phyloP scores from a whole-genome alignment of 2,329 filamentous ascomycete species.

The Akanthomyces uredinophilus region DNA sequence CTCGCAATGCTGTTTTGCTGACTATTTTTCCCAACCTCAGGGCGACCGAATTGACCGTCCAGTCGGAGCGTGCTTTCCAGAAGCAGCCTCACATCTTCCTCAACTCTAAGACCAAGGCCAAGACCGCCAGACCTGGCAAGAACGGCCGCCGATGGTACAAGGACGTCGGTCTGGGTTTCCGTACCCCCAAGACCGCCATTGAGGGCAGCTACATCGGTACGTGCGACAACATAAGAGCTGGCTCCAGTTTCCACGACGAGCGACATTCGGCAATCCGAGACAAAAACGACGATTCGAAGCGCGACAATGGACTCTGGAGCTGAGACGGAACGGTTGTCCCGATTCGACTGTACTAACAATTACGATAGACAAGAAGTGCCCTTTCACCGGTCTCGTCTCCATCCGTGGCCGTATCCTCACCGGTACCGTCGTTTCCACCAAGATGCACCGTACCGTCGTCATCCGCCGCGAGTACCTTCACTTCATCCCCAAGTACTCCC shows the following conservation, averaged over 20 bases:
- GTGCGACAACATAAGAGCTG: constrained; percentile 35
- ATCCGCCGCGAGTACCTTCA: constrained; percentile 99
- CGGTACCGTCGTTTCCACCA: constrained; percentile 98
- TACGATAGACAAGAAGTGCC: constrained; percentile 98
- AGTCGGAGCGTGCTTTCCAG: constrained; percentile 99
- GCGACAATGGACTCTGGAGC: constrained; percentile 8
- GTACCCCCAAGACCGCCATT: constrained; percentile 97
- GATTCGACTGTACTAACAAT: not conserved
- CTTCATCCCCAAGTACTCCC: constrained; percentile 98
- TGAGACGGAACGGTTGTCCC: not conserved
- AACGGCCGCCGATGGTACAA: constrained; percentile 94
- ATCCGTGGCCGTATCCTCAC: constrained; percentile 99
- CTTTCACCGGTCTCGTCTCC: constrained; percentile 97
- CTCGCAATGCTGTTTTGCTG: constrained; percentile 11
- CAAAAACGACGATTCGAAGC: not conserved
- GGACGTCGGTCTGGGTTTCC: constrained; percentile 98
- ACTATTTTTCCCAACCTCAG: constrained; percentile 42
- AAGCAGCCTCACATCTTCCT: constrained; percentile 99
- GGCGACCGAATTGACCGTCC: constrained; percentile 98
- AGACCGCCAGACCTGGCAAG: constrained; percentile 83
- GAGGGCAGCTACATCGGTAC: constrained; percentile 98
- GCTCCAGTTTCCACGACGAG: constrained; percentile 10
- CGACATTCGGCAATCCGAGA: not conserved
- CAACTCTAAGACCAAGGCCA: constrained; percentile 89
- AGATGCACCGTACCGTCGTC: constrained; percentile 99